Base-by-base conservation (phyloP, 495 filamentous ascomycete species). In the Aspergillus nanangensis region DNA sequence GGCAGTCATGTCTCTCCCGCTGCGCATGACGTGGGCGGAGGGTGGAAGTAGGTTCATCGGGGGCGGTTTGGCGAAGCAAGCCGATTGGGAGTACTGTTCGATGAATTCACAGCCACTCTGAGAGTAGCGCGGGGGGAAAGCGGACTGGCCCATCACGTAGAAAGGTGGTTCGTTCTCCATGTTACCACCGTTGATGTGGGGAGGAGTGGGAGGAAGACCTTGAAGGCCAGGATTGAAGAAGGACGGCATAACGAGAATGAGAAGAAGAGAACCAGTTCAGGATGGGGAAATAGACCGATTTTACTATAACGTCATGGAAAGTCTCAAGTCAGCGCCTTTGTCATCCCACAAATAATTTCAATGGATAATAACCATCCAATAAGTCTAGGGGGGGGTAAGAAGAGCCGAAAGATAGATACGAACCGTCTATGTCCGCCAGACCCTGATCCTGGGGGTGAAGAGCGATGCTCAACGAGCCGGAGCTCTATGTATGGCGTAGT, bases 41-140 rank as follows among this genome's bases (percentile, higher is more conserved):
- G 58, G 61, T 18, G 53, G 55, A 47, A 70, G 63, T 43, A 64
- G 22, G 43, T 60, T 68, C 62, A 73, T 65, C 44, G 68, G 35
- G 38, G 56, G 60, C n/a, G 68, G 63, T 48, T 73, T 72, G 37
- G 53, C 53, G 52, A 68, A 74, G 40, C 62, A 67, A 36, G 58
- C 33, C 13, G 70, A 66, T 55, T 75, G 71, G 25, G 71, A 70
- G 55, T 71, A 75, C 56, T 73, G 70, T 45, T 75, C 71, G 53
- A 75, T 73, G 55, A 75, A 75, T 39, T 75, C 71, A 44, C 58
- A 68, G 45, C 71, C 71, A 45, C 53, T 71, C 60, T 75, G 71
- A 35, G 67, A 60, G 56, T 72, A 73, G 32, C 70, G 70, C 42
- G 63, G 67, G 23, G 68, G 67, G 47, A 72, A 75, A 34, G 62